These are phyloP conservation scores for Diplodia scrobiculata DNA, from an alignment of 2,329 filamentous ascomycete species.

Conservation along the genomic window DNA sequence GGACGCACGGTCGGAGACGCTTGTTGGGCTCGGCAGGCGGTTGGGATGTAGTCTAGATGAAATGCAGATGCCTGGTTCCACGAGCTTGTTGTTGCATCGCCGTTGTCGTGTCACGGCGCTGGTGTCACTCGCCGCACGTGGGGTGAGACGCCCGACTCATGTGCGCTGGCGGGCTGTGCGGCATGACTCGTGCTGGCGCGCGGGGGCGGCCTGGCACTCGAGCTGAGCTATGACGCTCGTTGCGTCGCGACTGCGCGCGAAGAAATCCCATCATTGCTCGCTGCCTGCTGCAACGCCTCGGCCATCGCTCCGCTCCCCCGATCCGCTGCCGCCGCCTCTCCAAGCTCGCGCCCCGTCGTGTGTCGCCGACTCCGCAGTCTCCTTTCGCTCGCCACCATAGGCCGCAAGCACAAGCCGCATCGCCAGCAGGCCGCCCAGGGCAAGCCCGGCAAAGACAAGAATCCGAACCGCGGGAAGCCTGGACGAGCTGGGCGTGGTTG, in stretches of 20 bases:
- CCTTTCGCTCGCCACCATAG: slow-evolving; percentile 48
- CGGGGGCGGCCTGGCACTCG: neutral
- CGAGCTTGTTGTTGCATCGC: neutral
- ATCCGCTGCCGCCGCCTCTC: neutral
- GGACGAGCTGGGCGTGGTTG: slow-evolving; percentile 33
- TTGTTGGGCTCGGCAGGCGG: too few relatives aligned
- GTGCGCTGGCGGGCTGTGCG: neutral
- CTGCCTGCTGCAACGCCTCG: neutral
- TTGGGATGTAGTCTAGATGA: neutral
- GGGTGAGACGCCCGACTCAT: neutral
- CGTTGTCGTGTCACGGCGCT: too few relatives aligned
- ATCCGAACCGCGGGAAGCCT: slow-evolving; percentile 36
- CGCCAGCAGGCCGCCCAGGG: slow-evolving; percentile 40
- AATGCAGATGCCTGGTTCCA: neutral
- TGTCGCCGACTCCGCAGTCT: neutral
- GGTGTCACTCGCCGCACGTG: neutral
- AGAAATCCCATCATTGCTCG: neutral
- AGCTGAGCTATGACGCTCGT: neutral
- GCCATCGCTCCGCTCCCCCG: too few relatives aligned
- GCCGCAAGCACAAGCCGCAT: slow-evolving; percentile 51
- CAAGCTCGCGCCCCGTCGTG: neutral
- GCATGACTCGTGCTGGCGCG: neutral
- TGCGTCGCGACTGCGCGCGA: neutral
- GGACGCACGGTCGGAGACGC: too few relatives aligned
- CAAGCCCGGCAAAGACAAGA: slow-evolving; percentile 35